Base-by-base conservation (phyloP, 2,329 filamentous ascomycete species). In the Corynespora cassiicola region DNA sequence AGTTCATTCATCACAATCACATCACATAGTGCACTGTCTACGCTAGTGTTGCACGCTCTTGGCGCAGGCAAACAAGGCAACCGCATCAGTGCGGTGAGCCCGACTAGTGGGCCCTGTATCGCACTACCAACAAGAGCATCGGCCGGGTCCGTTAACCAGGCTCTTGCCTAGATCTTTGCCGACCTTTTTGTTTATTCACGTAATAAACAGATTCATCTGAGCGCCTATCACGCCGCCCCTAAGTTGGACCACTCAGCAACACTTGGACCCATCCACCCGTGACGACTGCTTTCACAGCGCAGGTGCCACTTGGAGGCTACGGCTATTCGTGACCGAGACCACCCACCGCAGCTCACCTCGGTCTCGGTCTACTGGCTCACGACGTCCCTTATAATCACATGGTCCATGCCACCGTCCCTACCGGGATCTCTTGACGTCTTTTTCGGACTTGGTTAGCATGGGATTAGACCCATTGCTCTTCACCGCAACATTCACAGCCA, bases 11-110 rank as follows among this genome's bases (percentile, higher is more conserved):
- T n/a, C n/a, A n/a, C n/a, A n/a, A n/a, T n/a, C n/a, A n/a, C n/a
- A n/a, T n/a, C n/a, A n/a, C n/a, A n/a, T n/a, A n/a, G n/a, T n/a
- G n/a, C n/a, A n/a, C n/a, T n/a, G n/a, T n/a, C n/a, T n/a, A n/a
- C n/a, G n/a, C n/a, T n/a, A n/a, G n/a, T n/a, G n/a, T n/a, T n/a
- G n/a, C n/a, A n/a, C n/a, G n/a, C n/a, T n/a, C n/a, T n/a, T n/a
- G 19, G 28, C 21, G 19, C 39, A 35, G 42, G 34, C 38, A 45
- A 36, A 36, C 14, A 23, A 45, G 42, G 42, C 42, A 31, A 45
- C 35, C 42, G 23, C 15, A n/a, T 19, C 9, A 25, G 17, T 17
- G 22, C 31, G 26, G 31, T 31, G 41, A 44, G 28, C 31, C 15
- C 22, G 17, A 30, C 23, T 26, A 5, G 16, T 32, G 34, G 36